These are phyloP conservation scores for Diaporthe vexans DNA, from an alignment of 2,329 filamentous ascomycete genomes.

Conservation along the genomic window DNA sequence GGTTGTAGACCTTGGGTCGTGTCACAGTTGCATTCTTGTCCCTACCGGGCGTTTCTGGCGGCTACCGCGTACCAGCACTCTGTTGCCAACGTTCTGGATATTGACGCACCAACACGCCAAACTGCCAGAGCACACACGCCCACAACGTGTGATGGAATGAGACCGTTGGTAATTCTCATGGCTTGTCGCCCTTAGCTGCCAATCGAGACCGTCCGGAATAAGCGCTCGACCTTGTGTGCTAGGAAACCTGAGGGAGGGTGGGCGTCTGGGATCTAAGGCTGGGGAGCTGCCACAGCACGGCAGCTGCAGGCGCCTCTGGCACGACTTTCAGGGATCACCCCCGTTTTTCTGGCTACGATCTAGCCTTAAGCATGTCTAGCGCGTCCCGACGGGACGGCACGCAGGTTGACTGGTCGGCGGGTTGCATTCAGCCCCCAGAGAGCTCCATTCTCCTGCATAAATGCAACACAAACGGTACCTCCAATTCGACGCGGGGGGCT, in stretches of 20 bases:
- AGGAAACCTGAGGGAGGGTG: background rate
- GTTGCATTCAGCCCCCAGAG: constrained; percentile 28
- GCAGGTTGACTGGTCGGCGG: constrained; percentile 13
- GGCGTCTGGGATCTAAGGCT: constrained; percentile 11
- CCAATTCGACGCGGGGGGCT: constrained; percentile 29
- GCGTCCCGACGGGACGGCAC: constrained; percentile 30
- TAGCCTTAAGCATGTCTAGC: background rate
- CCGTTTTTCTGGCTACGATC: accelerated
- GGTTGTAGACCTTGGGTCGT: constrained; percentile 1
- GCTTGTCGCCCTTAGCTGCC: constrained; percentile 18
- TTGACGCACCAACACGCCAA: constrained; percentile 10
- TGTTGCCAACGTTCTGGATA: constrained; percentile 1
- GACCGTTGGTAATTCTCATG: background rate
- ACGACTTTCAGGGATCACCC: background rate
- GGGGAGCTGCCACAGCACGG: constrained; percentile 13
- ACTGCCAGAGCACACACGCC: background rate
- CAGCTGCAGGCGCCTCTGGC: constrained; percentile 20
- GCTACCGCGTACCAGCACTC: constrained; percentile 3
- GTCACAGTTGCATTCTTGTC: constrained; percentile 23
- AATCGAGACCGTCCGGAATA: constrained; percentile 29
- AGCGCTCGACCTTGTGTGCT: constrained; percentile 32
- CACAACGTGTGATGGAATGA: background rate
- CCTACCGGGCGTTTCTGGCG: constrained; percentile 23
- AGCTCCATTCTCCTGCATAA: constrained; percentile 9
- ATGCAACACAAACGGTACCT: background rate